Conservation (phyloP, 2,329 filamentous ascomycete genomes). For the Aspergillus intermedius region DNA sequence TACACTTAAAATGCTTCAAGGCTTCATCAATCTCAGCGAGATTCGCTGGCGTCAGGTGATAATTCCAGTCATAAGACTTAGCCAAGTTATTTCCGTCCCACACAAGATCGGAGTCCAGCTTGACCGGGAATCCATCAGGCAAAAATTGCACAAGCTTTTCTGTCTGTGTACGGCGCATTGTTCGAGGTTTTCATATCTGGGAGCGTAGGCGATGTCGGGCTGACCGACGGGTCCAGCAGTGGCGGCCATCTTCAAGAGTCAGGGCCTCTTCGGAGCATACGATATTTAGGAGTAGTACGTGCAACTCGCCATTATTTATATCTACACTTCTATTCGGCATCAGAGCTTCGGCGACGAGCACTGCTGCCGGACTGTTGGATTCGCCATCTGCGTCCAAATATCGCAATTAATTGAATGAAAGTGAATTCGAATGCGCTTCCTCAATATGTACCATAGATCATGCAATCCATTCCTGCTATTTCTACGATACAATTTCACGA, state of each 20-base stretch:
- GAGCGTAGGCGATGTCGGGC: neutral
- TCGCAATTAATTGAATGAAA: neutral
- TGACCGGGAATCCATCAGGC: conserved; percentile 36
- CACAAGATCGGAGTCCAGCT: conserved; percentile 39
- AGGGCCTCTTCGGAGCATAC: neutral
- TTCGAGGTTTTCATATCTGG: neutral
- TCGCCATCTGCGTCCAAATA: neutral
- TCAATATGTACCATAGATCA: too few species aligned
- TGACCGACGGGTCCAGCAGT: neutral
- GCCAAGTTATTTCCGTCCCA: conserved; percentile 42
- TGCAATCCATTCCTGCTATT: too few species aligned
- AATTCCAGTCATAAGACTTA: conserved; percentile 36
- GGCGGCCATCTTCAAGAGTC: neutral
- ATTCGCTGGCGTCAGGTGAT: conserved; percentile 30
- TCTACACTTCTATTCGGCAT: neutral
- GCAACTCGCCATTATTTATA: neutral
- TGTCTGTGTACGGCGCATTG: neutral
- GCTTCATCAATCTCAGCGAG: conserved; percentile 41
- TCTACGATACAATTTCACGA: too few species aligned
- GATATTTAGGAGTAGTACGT: neutral
- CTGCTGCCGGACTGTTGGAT: neutral
- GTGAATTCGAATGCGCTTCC: too few species aligned
- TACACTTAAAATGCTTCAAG: conserved; percentile 38
- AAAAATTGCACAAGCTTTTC: conserved; percentile 14
- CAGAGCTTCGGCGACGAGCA: neutral